A percentile compares a stretch with the other conserved stretches of the same genome.
Conservation (phyloP, 176 grass and related monocot genomes). For the Lolium rigidum region DNA sequence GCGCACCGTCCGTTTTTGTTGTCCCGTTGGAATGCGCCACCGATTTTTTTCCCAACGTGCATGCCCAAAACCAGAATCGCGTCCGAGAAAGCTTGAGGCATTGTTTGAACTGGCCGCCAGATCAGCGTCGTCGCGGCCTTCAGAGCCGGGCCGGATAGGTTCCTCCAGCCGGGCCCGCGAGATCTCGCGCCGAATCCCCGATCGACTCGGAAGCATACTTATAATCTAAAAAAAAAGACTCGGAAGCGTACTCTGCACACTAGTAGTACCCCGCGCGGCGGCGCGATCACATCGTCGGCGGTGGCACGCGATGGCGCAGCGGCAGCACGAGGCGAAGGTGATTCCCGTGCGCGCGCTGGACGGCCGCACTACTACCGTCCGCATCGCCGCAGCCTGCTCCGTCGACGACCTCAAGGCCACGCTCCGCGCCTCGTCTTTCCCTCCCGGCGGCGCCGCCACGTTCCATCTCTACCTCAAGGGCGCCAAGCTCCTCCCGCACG, state of each 20-base stretch:
- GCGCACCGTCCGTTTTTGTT: no score
- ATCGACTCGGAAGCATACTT: neutral
- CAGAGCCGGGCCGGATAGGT: no score
- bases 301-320: slow-evolving; percentile 19
- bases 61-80: no score
- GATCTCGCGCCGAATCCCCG: neutral
- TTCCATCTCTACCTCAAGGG: slow-evolving; percentile 28
- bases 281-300: slow-evolving; percentile 13
- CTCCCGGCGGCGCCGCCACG: slow-evolving; percentile 4
- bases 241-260: neutral
- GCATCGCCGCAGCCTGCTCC: neutral
- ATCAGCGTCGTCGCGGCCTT: no score
- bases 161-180: neutral
- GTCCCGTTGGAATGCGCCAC: no score
- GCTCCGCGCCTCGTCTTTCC: neutral
- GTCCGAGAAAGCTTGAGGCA: no score
- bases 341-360: neutral
- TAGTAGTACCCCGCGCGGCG: neutral
- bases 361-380: neutral
- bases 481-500: neutral
- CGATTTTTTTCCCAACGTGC: no score
- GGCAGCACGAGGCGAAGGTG: neutral
- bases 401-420: slow-evolving; percentile 23
- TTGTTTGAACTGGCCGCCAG: no score
- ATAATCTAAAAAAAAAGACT: no score